A percentile compares a stretch with the other conserved stretches of the same genome.
Conservation (phyloP, 2,329 filamentous ascomycete species). For the Hypomyces perniciosus region DNA sequence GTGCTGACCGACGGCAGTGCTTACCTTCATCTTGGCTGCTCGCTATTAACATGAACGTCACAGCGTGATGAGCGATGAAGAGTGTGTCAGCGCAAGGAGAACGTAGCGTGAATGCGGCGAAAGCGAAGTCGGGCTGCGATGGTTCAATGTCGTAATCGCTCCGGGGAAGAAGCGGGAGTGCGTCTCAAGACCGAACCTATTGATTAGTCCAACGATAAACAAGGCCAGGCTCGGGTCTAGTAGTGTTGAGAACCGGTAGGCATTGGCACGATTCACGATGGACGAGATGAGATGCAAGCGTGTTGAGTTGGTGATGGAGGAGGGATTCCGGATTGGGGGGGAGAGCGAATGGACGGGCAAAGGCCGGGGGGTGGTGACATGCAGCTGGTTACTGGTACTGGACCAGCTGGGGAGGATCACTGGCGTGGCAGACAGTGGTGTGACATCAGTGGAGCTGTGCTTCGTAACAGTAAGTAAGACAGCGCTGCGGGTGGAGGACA, state of each 20-base stretch:
- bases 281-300: neutral
- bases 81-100: neutral
- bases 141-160: conserved; percentile 4
- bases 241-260: conserved; percentile 15
- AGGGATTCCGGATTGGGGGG: conserved; percentile 5
- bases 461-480: neutral
- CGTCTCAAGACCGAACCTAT: neutral
- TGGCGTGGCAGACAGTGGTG: neutral
- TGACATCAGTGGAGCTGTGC: conserved; percentile 2
- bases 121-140: conserved; percentile 13
- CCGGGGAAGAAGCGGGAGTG: neutral
- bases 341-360: conserved; percentile 2
- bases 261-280: conserved; percentile 15
- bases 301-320: conserved; percentile 9
- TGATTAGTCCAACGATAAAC: conserved; percentile 8
- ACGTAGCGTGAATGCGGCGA: neutral
- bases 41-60: neutral
- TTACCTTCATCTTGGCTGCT: conserved; percentile 33
- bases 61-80: neutral
- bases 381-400: neutral
- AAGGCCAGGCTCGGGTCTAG: conserved; percentile 21
- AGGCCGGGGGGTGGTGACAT: conserved; percentile 9
- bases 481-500: neutral
- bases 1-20: conserved; percentile 11
- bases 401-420: neutral